Percentiles rank a stretch among this genome's conserved stretches.
phyloP scores from a whole-genome alignment of 495 filamentous ascomycete genomes.

The Pyrenula aspistea region DNA sequence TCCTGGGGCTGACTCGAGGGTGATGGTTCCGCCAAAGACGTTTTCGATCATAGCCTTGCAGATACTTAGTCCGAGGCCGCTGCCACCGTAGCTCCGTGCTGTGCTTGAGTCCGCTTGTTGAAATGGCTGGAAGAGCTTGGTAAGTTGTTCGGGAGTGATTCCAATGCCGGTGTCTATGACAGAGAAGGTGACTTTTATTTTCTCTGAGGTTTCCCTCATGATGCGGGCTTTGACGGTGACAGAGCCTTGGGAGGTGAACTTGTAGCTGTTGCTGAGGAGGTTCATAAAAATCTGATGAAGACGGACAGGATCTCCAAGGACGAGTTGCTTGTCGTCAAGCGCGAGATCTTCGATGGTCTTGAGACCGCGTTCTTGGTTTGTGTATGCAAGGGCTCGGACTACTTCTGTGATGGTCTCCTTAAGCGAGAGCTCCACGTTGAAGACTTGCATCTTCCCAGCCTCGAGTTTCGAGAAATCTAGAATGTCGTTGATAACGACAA shows the following conservation, averaged over 20 bases:
- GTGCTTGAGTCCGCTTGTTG: conserved; percentile 83
- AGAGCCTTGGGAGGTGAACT: conserved; percentile 79
- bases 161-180: conserved; percentile 89
- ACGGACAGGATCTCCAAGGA: conserved; percentile 80
- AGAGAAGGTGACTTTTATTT: conserved; percentile 65
- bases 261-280: conserved; percentile 83
- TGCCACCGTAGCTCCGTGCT: conserved; percentile 79
- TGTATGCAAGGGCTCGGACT: conserved; percentile 73
- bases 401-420: conserved; percentile 82
- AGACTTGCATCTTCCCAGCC: conserved; percentile 91
- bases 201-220: conserved; percentile 55
- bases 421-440: conserved; percentile 71
- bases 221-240: conserved; percentile 67
- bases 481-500: conserved; percentile 94
- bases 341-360: conserved; percentile 61
- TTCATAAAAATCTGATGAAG: conserved; percentile 91
- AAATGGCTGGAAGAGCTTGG: conserved; percentile 81
- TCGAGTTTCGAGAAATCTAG: conserved; percentile 90
- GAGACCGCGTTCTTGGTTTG: conserved; percentile 65
- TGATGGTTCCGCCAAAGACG: conserved; percentile 74
- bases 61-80: conserved; percentile 80
- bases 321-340: conserved; percentile 37
- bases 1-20: conserved; percentile 63
- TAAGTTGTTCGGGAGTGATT: conserved; percentile 66
- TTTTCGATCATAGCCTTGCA: conserved; percentile 92